phyloP scores from a whole-genome alignment of 768 basidiomycete genomes.

The Calocybe gangraenosa region DNA sequence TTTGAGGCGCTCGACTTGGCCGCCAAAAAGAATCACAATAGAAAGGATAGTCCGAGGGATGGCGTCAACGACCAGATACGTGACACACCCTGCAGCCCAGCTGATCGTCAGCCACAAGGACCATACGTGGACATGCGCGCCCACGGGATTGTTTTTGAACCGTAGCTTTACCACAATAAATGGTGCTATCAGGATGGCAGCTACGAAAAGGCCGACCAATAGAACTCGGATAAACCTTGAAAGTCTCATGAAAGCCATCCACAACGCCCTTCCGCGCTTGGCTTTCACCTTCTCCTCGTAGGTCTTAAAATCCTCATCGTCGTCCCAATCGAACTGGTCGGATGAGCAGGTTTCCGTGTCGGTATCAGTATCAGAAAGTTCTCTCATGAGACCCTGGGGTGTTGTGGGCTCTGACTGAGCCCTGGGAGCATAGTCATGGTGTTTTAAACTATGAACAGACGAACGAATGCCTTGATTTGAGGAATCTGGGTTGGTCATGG shows the following conservation, averaged over 20 bases:
- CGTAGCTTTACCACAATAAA: conserved; percentile 63
- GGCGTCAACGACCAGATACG: conserved; percentile 62
- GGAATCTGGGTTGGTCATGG: conserved; percentile 5
- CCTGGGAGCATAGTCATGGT: conserved; percentile 20
- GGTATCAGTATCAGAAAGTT: conserved; percentile 27
- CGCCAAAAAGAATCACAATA: conserved; percentile 50
- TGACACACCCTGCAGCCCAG: conserved; percentile 60
- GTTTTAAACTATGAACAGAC: conserved; percentile 10
- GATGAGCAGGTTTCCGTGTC: conserved; percentile 56
- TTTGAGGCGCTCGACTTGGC: conserved; percentile 62
- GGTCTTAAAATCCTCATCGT: conserved; percentile 42
- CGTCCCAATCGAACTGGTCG: conserved; percentile 77
- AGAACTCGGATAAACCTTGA: conserved; percentile 55
- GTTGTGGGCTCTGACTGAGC: conserved; percentile 5
- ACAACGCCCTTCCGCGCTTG: conserved; percentile 58
- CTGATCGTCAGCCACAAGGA: conserved; percentile 67
- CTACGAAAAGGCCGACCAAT: conserved; percentile 54
- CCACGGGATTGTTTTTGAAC: conserved; percentile 45
- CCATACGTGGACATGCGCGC: conserved; percentile 55
- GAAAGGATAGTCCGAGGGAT: conserved; percentile 54
- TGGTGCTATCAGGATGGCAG: conserved; percentile 63
- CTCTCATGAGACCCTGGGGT: conserved; percentile 10
- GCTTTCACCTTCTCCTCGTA: conserved; percentile 37
- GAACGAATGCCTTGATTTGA: conserved; percentile 6
- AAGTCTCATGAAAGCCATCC: conserved; percentile 64